Evolutionary conservation across 2,329 filamentous ascomycete genomes (phyloP).

Genomic region (Penicillium sp.): DNA sequence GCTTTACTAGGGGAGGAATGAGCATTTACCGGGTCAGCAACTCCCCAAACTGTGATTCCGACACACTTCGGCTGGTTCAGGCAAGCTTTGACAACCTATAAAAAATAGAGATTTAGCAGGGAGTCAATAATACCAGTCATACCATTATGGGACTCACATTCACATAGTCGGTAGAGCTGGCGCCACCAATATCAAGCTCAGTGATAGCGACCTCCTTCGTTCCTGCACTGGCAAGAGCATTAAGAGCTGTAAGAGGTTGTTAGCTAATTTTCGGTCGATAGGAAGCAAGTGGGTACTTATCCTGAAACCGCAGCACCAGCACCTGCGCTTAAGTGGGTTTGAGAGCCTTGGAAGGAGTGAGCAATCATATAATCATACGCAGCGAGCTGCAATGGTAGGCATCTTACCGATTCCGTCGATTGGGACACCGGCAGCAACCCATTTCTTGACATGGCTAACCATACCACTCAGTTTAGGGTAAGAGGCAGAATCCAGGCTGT

Average conservation of each 20-base stretch:
- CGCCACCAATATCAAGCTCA: conserved; percentile 66
- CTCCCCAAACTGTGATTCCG: conserved; percentile 64
- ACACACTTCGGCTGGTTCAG: conserved; percentile 60
- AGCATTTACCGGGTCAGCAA: conserved; percentile 38
- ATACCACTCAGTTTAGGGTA: conserved; percentile 60
- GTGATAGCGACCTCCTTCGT: conserved; percentile 62
- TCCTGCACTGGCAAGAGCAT: conserved; percentile 53
- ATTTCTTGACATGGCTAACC: conserved; percentile 61
- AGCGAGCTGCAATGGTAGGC: conserved; percentile 12
- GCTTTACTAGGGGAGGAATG: neutral
- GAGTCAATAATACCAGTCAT: conserved; percentile 12
- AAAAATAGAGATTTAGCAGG: neutral
- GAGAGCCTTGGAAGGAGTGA: conserved; percentile 46
- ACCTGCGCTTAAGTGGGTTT: conserved; percentile 48
- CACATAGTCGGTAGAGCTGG: conserved; percentile 58
- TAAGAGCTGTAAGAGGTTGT: conserved; percentile 48
- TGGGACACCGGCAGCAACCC: conserved; percentile 61
- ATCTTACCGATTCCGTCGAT: conserved; percentile 61
- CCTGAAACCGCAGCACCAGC: neutral
- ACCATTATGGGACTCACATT: conserved; percentile 37
- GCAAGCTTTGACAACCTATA: conserved; percentile 54
- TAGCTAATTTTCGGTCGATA: conserved; percentile 8
- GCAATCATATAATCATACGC: conserved; percentile 2
- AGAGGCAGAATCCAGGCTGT: conserved; percentile 63
- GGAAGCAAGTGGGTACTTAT: neutral